phyloP scores from a whole-genome alignment of 306 rosid genomes.

The Pterocarpus santalinus region DNA sequence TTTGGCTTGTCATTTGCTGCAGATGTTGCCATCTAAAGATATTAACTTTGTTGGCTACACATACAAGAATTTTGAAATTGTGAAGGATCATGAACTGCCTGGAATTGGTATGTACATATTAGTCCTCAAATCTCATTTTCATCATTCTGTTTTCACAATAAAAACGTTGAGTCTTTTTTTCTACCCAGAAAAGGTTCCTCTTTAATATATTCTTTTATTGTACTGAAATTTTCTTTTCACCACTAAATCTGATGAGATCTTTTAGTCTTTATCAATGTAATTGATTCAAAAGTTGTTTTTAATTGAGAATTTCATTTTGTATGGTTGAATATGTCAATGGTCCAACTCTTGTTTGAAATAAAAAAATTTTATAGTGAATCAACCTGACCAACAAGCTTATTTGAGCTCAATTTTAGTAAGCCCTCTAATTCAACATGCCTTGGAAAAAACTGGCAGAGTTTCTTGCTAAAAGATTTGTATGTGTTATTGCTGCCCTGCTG shows the following conservation, averaged over 20 bases:
- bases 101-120: slow-evolving; percentile 73
- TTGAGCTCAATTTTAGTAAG: no score
- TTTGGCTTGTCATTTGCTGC: slow-evolving; percentile 49
- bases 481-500: background rate
- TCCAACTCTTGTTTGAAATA: background rate
- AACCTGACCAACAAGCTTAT: no score
- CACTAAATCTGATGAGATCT: background rate
- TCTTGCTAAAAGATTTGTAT: background rate
- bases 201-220: slow-evolving; percentile 9
- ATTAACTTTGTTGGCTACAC: slow-evolving; percentile 95
- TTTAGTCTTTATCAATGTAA: slow-evolving; percentile 2
- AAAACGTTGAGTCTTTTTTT: background rate
- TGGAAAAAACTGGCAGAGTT: background rate
- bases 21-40: slow-evolving; percentile 96
- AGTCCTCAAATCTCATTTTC: slow-evolving; percentile 10
- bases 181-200: background rate
- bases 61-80: slow-evolving; percentile 86
- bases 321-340: background rate
- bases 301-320: slow-evolving; percentile 4
- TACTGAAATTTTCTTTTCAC: background rate
- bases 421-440: background rate
- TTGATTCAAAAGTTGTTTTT: slow-evolving; percentile 3
- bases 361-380: no score
- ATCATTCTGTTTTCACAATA: slow-evolving; percentile 16
- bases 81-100: slow-evolving; percentile 76